Base-by-base conservation (phyloP, 345 rosid genomes). In the Populus deltoides region DNA sequence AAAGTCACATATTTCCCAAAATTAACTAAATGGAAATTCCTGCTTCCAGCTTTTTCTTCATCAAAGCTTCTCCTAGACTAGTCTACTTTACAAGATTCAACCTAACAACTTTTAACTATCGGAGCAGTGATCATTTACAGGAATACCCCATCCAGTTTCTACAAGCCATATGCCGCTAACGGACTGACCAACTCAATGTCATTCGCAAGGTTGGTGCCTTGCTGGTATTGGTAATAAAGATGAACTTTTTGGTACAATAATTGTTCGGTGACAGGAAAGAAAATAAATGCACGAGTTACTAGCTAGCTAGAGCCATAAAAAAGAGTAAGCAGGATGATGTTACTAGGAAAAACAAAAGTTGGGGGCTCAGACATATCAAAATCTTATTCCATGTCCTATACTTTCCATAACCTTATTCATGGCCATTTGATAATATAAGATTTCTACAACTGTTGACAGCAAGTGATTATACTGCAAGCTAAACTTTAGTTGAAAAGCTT, bases 21-120 rank as follows among this genome's bases (percentile, higher is more conserved):
- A 55, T 25, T 27, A 49, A 69, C 74, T 69, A 69, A 57, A 77
- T 39, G 18, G 31, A 68, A n/a, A 75, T 66, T 49, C 71, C 35
- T 74, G 15, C 55, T 25, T 7, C 31, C 12, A 41, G 12, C 51
- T 70, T 70, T n/a, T 1, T 15, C 55, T 9, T 47, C 62, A 16
- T 27, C 59, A 65, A 29, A 29, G 59, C 61, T 49, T 57, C 31
- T 33, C 36, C 41, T 67, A 15, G 12, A 15, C 77, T 39, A 49
- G 24, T 33, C 57, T 73, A 16, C 70, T 66, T 31, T 45, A 7
- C 18, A n/a, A 29, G 66, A 51, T 59, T 59, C 75, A 31, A 53
- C 61, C 38, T 3, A 10, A 5, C 15, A 65, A 31, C 70, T 16
- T 16, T 31, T 38, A 16, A 6, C 20, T 7, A 13, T 2, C n/a